Percentiles rank a stretch among this genome's conserved stretches.
Conservation (phyloP, 306 rosid species). For the Leucaena leucocephala region DNA sequence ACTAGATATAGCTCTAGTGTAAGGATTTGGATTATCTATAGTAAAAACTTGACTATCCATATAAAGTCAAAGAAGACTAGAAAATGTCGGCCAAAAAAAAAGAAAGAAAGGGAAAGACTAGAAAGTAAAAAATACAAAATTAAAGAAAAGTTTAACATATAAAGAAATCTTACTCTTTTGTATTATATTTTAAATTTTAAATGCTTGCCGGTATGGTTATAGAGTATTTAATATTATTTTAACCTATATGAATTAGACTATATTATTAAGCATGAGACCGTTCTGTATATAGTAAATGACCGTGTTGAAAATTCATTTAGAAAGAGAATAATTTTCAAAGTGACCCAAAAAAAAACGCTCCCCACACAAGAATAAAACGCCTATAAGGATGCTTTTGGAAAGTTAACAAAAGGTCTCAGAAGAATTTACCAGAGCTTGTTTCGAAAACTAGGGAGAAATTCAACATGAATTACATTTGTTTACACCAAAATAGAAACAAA, state of each 20-base stretch:
- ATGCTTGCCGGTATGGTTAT: background rate
- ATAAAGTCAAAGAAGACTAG: background rate
- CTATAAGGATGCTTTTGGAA: background rate
- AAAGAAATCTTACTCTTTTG: background rate
- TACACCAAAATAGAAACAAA: background rate
- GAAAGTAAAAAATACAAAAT: background rate
- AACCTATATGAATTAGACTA: background rate
- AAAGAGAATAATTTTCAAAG: constrained; percentile 1
- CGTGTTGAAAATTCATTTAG: background rate
- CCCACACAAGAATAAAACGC: background rate
- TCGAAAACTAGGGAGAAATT: background rate
- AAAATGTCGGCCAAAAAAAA: background rate
- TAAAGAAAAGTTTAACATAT: background rate
- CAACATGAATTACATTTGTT: background rate
- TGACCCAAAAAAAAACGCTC: background rate
- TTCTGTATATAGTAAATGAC: background rate
- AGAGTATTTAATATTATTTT: background rate
- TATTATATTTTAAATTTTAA: no score
- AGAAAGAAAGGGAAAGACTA: background rate
- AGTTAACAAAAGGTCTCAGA: constrained; percentile 3
- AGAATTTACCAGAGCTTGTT: background rate
- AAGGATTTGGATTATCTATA: background rate
- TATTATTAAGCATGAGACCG: background rate
- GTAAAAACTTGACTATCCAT: background rate
- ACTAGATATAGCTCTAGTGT: background rate